phyloP scores from a whole-genome alignment of 345 rosid species.

The Pugionium dolabratum region DNA sequence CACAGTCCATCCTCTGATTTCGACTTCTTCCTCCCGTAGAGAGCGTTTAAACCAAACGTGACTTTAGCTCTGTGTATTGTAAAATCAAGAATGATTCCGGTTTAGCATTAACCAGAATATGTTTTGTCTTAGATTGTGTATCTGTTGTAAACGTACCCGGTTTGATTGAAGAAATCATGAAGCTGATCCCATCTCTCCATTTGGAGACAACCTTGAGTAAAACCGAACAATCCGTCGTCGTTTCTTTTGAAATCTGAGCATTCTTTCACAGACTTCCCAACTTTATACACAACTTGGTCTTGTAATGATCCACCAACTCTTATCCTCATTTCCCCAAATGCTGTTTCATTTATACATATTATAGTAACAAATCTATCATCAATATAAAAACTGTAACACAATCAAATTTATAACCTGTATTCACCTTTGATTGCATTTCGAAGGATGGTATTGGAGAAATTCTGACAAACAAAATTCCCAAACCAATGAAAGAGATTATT shows the following conservation, averaged over 20 bases:
- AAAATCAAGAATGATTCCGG: neutral
- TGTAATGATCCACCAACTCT: slow-evolving; percentile 49
- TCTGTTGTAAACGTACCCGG: slow-evolving; percentile 39
- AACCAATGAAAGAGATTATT: too few species aligned
- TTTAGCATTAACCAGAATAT: neutral
- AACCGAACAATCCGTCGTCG: slow-evolving; percentile 46
- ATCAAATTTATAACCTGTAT: neutral
- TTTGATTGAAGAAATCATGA: slow-evolving; percentile 42
- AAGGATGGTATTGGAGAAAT: slow-evolving; percentile 52
- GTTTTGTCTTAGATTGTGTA: neutral
- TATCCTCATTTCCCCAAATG: slow-evolving; percentile 45
- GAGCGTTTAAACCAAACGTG: slow-evolving; percentile 57
- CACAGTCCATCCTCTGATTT: slow-evolving; percentile 21
- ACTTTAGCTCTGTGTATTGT: slow-evolving; percentile 40
- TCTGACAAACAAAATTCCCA: slow-evolving; percentile 34
- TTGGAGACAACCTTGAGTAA: slow-evolving; percentile 50
- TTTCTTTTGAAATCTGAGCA: slow-evolving; percentile 43
- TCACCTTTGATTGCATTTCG: slow-evolving; percentile 56
- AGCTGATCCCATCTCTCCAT: slow-evolving; percentile 63
- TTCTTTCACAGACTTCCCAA: slow-evolving; percentile 34
- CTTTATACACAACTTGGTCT: slow-evolving; percentile 53
- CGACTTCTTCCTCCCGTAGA: slow-evolving; percentile 42
- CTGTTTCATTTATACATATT: slow-evolving; percentile 30
- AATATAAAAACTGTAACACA: neutral
- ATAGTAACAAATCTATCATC: neutral